Evolutionary conservation across 129 eudicot species (phyloP), one percentile per base, ranked within the genome.

Genomic region (Centaurea solstitialis): DNA sequence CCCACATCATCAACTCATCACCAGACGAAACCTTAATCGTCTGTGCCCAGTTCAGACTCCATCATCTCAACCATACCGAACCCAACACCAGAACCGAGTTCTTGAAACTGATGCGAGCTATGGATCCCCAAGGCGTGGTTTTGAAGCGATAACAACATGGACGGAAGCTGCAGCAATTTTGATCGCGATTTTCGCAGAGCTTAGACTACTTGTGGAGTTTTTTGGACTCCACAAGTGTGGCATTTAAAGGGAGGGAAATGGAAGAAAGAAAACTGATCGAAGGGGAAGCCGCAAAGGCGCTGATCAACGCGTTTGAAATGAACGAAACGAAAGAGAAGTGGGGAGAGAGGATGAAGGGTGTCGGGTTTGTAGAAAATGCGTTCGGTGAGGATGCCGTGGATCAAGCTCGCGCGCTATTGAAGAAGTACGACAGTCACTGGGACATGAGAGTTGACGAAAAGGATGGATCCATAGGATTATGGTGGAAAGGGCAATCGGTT

Each of bases 401-500:
- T 67, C 92, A 91, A 72, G 98, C 93, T 76, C 92, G 90, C 15
- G 88, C 95, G 1, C 69, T 93, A 80, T 80, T 93, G 85, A 90
- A 90, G 81, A 93, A 90, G 86, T 93, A 93, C 7, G 98, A 93
- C 35, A 84, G 80, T 75, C 92, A 89, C 68, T 93, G 98, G 98
- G 98, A 93, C 82, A 84, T 90, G 88, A 77, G 86, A 83, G 88
- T 86, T 33, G 93, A 86, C 11, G 93, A 93, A 23, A 88, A 73
- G 79, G 92, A 90, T 73, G 89, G 83, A 8, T 88, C 89, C 43
- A 79, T 84, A 13, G 93, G 88, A 38, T 79, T 93, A 79, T 84
- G 93, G 87, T 93, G 97, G 97, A 93, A 93, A 80, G 95, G 89
- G 12, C 93, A 87, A 43, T 80, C 93, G 17, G 90, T 93, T 80